phyloP scores from a whole-genome alignment of 495 filamentous ascomycete genomes.

The Aspergillus nanangensis region DNA sequence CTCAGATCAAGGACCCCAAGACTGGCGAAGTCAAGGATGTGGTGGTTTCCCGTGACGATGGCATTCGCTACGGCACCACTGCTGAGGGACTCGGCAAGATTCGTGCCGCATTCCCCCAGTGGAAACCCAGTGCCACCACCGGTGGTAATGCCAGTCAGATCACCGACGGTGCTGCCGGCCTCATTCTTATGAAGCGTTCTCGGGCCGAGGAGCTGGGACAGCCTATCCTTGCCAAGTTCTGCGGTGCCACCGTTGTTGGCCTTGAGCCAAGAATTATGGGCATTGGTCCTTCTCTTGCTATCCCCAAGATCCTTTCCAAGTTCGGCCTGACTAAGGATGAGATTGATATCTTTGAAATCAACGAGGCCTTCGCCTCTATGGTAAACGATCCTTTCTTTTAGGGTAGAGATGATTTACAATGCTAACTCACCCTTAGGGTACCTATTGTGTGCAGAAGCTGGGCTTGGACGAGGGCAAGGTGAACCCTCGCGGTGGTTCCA shows the following conservation, averaged over 20 bases:
- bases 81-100: slow-evolving; percentile 77
- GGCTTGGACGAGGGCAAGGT: slow-evolving; percentile 78
- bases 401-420: background rate
- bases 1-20: slow-evolving; percentile 74
- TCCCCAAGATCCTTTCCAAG: slow-evolving; percentile 86
- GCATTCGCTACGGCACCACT: slow-evolving; percentile 85
- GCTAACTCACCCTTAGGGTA: slow-evolving; percentile 39
- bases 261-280: slow-evolving; percentile 94
- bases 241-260: slow-evolving; percentile 81
- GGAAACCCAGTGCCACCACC: slow-evolving; percentile 77
- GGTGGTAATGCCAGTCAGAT: slow-evolving; percentile 93
- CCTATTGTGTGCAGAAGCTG: slow-evolving; percentile 79
- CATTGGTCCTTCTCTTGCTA: slow-evolving; percentile 86
- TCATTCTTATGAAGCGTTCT: slow-evolving; percentile 90
- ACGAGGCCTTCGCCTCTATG: slow-evolving; percentile 97
- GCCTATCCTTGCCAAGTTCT: slow-evolving; percentile 89
- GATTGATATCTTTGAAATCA: slow-evolving; percentile 86
- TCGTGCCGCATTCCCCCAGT: slow-evolving; percentile 81
- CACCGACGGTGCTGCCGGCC: slow-evolving; percentile 86
- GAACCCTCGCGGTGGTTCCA: slow-evolving; percentile 82
- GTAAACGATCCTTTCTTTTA: slow-evolving; percentile 32
- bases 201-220: slow-evolving; percentile 77
- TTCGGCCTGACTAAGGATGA: slow-evolving; percentile 73
- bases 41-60: slow-evolving; percentile 80
- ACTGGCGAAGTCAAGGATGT: slow-evolving; percentile 73